Evolutionary conservation across 371 early-diverging fungal species (phyloP).

Genomic region (Rhizopus sp.): DNA sequence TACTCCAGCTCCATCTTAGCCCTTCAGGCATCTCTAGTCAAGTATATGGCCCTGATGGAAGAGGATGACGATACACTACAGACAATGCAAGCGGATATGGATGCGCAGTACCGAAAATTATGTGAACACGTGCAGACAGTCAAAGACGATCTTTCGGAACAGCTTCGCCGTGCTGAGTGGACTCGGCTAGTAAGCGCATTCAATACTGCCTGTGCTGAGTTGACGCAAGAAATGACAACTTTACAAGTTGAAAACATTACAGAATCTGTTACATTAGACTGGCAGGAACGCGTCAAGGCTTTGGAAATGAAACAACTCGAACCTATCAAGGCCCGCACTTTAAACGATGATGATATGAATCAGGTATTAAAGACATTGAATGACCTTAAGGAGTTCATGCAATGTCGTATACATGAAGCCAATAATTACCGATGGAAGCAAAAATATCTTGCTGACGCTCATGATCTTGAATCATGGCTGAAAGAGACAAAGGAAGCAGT

Average conservation of each 20-base stretch:
- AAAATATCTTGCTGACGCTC: slow-evolving; percentile 9
- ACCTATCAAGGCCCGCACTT: slow-evolving; percentile 8
- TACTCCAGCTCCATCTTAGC: slow-evolving; percentile 13
- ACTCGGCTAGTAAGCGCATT: slow-evolving; percentile 6
- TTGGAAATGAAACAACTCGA: slow-evolving; percentile 16
- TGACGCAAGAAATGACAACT: slow-evolving; percentile 3
- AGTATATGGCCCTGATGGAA: slow-evolving; percentile 4
- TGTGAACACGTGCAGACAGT: background rate
- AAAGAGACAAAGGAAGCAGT: background rate
- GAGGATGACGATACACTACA: background rate
- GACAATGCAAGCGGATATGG: background rate
- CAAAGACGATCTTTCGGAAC: background rate
- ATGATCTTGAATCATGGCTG: slow-evolving; percentile 4
- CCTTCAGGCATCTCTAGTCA: slow-evolving; percentile 7
- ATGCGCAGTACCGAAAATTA: slow-evolving; percentile 1
- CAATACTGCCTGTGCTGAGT: background rate
- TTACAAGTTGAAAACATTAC: slow-evolving; percentile 9
- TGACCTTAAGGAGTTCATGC: slow-evolving; percentile 6
- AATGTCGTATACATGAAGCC: slow-evolving; percentile 13
- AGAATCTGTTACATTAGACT: slow-evolving; percentile 19
- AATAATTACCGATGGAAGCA: slow-evolving; percentile 16
- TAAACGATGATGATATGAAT: slow-evolving; percentile 10
- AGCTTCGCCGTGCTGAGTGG: slow-evolving; percentile 15
- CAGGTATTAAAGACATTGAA: slow-evolving; percentile 7
- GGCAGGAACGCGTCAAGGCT: slow-evolving; percentile 24